Conservation (phyloP, 2,329 filamentous ascomycete genomes). For the Blastomyces parvus region DNA sequence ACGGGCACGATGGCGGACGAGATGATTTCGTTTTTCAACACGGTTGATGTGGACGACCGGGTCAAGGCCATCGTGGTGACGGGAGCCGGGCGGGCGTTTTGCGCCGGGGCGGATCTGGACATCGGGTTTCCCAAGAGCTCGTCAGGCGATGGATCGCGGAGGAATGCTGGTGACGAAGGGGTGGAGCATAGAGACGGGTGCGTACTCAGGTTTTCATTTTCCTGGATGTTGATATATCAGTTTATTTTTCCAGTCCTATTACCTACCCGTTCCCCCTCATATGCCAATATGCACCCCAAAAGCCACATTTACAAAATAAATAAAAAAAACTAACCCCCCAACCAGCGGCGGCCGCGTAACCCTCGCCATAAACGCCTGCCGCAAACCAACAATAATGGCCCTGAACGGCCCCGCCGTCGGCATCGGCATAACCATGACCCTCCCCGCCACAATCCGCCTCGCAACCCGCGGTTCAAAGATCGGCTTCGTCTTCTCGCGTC, state of each 20-base stretch:
- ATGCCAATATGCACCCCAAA: not conserved
- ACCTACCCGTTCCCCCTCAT: not conserved
- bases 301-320: not conserved
- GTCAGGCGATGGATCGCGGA: conserved; percentile 3
- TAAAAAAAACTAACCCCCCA: not conserved
- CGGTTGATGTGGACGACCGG: conserved; percentile 46
- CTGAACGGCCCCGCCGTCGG: conserved; percentile 49
- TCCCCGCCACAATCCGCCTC: conserved; percentile 49
- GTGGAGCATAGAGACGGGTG: conserved; percentile 47
- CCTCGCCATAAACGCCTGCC: conserved; percentile 48
- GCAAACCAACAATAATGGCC: conserved; percentile 49
- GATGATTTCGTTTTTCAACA: conserved; percentile 33
- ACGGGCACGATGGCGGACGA: conserved; percentile 44
- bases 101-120: conserved; percentile 49
- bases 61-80: conserved; percentile 49
- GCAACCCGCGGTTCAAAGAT: conserved; percentile 53
- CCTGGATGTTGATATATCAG: not conserved
- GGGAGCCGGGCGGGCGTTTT: conserved; percentile 44
- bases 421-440: conserved; percentile 50
- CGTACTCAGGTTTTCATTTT: conserved; percentile 9
- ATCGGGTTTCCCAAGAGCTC: conserved; percentile 36
- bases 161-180: conserved; percentile 27
- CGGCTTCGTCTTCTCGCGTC: conserved; percentile 63
- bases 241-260: not conserved
- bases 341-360: conserved; percentile 34